Base-by-base conservation (phyloP, 495 filamentous ascomycete genomes). In the Xylaria longipes region DNA sequence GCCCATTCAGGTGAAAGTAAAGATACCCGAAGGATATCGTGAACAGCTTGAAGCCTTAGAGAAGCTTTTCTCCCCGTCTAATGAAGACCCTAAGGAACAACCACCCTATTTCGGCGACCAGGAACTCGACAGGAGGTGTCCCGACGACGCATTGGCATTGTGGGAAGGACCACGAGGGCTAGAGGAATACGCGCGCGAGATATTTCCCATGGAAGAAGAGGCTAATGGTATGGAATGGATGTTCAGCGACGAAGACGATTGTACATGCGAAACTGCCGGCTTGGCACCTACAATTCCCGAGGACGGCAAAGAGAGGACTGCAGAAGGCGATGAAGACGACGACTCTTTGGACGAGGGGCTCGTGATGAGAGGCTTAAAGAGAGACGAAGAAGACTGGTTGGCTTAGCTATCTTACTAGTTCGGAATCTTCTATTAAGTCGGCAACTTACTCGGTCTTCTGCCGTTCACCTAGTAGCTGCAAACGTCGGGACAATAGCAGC, bases 191-290 rank as follows among this genome's bases (percentile, higher is more conserved):
- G 96, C 95, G 35, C 87, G 93, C 27, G 96, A 99, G 76, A 94
- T 97, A 0, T 99, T 98, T 76, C 94, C 94, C 0, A 85, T 97
- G 4, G 96, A 99, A 80, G 96, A 99, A 83, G 90, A 92, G 71
- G 92, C 94, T 3, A 98, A 99, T 81, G 96, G 95, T 6, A 83
- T 95, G 75, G 91, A 91, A 29, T 99, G 96, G 96, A 97, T 97
- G 94, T 80, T 82, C 48, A 83, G 82, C 12, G 82, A 79, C 8
- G 80, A 80, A 1, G 82, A 83, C 11, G 79, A 57, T 45, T 17
- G 39, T 25, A 17, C 43, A 25, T 33, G 27, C 48, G 69, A 71
- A 45, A 20, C 58, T 6, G 17, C 11, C 11, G n/a, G 15, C 22
- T 17, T 71, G 46, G 33, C 52, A 43, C 60, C 58, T 63, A 74